Base-by-base conservation (phyloP, 73 alveolate genomes). In the Paramecium caudatum region DNA sequence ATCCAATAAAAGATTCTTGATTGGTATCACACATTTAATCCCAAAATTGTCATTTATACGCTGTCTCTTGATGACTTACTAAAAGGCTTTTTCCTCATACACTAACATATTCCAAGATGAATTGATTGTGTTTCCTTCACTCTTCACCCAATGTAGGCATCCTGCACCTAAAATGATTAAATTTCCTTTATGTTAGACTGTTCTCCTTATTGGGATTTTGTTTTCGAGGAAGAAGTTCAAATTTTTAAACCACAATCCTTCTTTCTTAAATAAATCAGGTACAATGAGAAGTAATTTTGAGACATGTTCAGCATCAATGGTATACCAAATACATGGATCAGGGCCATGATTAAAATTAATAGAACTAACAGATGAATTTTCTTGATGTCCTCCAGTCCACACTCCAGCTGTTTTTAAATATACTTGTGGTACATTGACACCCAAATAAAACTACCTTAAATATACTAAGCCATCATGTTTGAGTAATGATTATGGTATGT, bases 321-420 rank as follows among this genome's bases (percentile, higher is more conserved):
- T 36, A 39, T 88, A 82, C 96, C 98, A 94, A 39, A 81, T 87
- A 17, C 95, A 90, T 10, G 61, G 82, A 17, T 80, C 91, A 7
- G 96, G 96, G 13, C 98, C 98, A 88, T 93, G 96, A 78, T 94
- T 94, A 21, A 94, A 50, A 78, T 94, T 94, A 19, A 86, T 49
- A 8, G 98, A 96, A 16, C 93, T 62, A 4, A 90, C 95, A 43
- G 96, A 45, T 36, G 69, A 47, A 30, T 94, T 94, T 83, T 94
- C 98, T 65, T 94, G 91, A 65, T 94, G 98, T 33, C 96, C 98
- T 8, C 98, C 98, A n/a, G 98, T 94, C 95, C 98, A 94, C 32
- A 90, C 90, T n/a, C 96, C 96, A 10, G 46, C 47, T 1, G 92
- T 92, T 82, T 94, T 94, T 0, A 94, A n/a, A 61, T 94, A 94